phyloP scores from a whole-genome alignment of 2,329 filamentous ascomycete genomes.

The Pseudocercospora eumusae region DNA sequence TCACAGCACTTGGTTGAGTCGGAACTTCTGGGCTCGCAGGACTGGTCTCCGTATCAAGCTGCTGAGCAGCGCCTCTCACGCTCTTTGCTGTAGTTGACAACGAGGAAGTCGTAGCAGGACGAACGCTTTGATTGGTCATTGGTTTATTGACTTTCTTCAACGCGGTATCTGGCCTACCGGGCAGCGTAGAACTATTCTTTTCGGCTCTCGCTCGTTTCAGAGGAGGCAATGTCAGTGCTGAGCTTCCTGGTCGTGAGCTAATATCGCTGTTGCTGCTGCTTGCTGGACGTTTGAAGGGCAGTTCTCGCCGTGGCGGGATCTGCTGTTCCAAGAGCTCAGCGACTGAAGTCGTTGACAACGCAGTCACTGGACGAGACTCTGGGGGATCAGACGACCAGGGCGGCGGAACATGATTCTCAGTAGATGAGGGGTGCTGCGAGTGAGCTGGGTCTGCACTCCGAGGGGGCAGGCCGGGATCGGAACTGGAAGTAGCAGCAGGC shows the following conservation, averaged over 20 bases:
- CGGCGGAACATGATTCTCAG: not conserved
- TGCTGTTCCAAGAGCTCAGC: slow-evolving; percentile 25
- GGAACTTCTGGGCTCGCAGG: not conserved
- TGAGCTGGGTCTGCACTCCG: not conserved
- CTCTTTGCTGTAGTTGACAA: not conserved
- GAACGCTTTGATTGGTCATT: not conserved
- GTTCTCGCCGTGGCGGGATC: slow-evolving; percentile 36
- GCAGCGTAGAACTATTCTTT: not conserved
- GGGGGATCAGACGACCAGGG: slow-evolving; percentile 14
- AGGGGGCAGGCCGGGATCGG: not conserved
- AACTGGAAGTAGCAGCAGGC: not conserved
- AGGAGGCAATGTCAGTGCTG: slow-evolving; percentile 39
- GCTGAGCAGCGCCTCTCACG: not conserved
- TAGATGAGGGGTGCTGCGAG: not conserved
- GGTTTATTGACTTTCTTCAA: not conserved
- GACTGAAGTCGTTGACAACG: slow-evolving; percentile 6
- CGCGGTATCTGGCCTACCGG: not conserved
- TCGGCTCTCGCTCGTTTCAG: slow-evolving; percentile 26
- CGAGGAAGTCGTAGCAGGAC: slow-evolving; percentile 13
- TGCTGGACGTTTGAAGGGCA: slow-evolving; percentile 44
- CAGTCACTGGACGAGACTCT: slow-evolving; percentile 1
- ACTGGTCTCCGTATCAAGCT: not conserved
- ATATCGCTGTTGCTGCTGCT: slow-evolving; percentile 32
- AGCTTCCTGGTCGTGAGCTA: slow-evolving; percentile 27
- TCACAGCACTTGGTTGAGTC: not conserved